Evolutionary conservation across 768 basidiomycete species (phyloP), one percentile per base, ranked within the genome.

Genomic region (Lyophyllum shimeji): DNA sequence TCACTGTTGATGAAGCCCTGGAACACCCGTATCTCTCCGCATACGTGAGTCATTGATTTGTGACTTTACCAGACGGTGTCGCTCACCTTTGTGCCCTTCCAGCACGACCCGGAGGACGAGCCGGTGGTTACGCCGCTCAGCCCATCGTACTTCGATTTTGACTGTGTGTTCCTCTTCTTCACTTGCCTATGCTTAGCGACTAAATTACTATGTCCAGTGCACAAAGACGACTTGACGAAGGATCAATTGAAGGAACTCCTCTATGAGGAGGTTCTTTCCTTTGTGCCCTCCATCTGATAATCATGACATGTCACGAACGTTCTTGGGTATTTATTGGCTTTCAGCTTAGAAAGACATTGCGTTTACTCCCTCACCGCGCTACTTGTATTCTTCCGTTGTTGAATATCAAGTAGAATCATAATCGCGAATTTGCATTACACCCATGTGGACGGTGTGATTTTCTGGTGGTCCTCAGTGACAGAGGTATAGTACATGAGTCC

Each of bases 1-100:
- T 94, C 67, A 93, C 93, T 1, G 93, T 95, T 40, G 95, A 98
- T 66, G 87, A 95, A 60, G 95, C 95, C 7, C 77, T 99, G 18
- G 87, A 88, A 29, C 95, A 98, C 65, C 95, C 95, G 7, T 96
- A 96, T 68, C 79, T 96, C 13, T 91, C 93, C 67, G 91, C 94
- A 69, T 96, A 97, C 68, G 90, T 90, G 50, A 60, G 56, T 54
- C 33, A 29, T 5, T 29, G 21, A 21, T 34, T 17, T 43, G 48
- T 12, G 49, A 5, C 37, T 29, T 24, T 24, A 43, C 8, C 20
- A 43, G 46, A 27, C 15, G 3, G 24, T 17, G 12, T 37, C 24
- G 25, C 31, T 74, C 82, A 73, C 84, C 83, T 61, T 56, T 40
- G 29, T 29, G 59, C 27, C 52, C 45, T 21, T 43, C 2, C 57